phyloP scores from a whole-genome alignment of 1,284 basidiomycete genomes.

The Trametes pubescens region DNA sequence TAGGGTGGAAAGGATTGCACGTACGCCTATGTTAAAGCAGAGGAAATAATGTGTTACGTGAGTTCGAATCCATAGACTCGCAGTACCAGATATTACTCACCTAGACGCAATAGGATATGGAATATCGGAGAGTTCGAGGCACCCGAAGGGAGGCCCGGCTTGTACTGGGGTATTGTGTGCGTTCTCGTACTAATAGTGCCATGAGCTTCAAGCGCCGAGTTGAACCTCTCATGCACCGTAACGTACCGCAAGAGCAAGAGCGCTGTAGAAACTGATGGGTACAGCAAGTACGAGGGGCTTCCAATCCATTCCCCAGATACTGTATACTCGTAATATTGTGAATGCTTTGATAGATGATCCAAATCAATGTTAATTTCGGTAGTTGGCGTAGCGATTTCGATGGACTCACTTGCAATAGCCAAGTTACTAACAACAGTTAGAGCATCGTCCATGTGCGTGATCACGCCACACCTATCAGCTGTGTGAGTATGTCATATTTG shows the following conservation, averaged over 20 bases:
- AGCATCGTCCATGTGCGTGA: not conserved
- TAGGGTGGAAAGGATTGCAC: too few species aligned
- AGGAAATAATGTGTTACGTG: too few species aligned
- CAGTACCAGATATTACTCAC: too few species aligned
- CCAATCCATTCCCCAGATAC: slow-evolving; percentile 25
- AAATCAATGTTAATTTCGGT: too few species aligned
- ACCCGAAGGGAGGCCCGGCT: not conserved
- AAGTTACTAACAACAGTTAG: not conserved
- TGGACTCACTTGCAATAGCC: not conserved
- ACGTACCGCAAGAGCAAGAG: slow-evolving; percentile 11
- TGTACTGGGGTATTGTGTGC: not conserved
- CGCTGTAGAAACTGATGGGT: slow-evolving; percentile 12
- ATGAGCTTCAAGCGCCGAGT: not conserved
- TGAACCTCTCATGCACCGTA: not conserved
- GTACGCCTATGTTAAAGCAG: too few species aligned
- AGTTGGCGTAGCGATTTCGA: not conserved
- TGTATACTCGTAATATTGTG: slow-evolving; percentile 19
- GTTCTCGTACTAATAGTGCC: not conserved
- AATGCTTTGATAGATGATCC: slow-evolving; percentile 9
- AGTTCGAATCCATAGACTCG: too few species aligned
- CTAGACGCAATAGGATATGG: too few species aligned
- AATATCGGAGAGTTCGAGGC: not conserved
- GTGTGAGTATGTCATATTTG: not conserved
- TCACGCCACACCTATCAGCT: slow-evolving; percentile 3
- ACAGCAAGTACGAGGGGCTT: slow-evolving; percentile 14